These are phyloP conservation scores for Drechmeria coniospora DNA, from an alignment of 2,329 filamentous ascomycete genomes.

Conservation along the genomic window DNA sequence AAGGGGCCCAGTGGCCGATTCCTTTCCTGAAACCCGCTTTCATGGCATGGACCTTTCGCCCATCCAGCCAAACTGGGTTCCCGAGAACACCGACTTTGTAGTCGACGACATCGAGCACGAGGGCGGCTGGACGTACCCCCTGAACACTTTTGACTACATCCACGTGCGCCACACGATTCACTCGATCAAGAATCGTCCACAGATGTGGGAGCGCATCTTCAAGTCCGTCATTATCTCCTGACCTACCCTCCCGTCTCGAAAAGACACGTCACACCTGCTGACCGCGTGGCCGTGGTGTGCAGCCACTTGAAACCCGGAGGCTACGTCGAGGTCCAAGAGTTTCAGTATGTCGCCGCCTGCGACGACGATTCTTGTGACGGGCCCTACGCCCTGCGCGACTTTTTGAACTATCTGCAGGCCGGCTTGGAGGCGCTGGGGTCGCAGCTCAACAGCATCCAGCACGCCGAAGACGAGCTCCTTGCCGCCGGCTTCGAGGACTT, in stretches of 20 bases:
- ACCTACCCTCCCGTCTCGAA: too few relatives aligned
- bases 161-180: constrained; percentile 18
- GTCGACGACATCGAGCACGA: constrained; percentile 48
- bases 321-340: constrained; percentile 33
- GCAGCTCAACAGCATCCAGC: constrained; percentile 24
- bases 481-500: constrained; percentile 27
- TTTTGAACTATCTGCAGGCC: constrained; percentile 22
- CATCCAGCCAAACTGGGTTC: constrained; percentile 42
- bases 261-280: too few relatives aligned
- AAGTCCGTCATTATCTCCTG: too few relatives aligned
- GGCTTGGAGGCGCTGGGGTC: constrained; percentile 26
- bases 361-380: constrained; percentile 29
- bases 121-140: constrained; percentile 22
- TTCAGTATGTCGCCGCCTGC: constrained; percentile 23
- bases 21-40: constrained; percentile 19
- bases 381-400: constrained; percentile 32
- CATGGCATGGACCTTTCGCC: constrained; percentile 41
- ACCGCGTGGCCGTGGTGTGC: too few relatives aligned
- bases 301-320: constrained; percentile 37
- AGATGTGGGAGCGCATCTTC: constrained; percentile 18
- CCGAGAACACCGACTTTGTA: constrained; percentile 47
- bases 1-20: too few relatives aligned
- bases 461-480: constrained; percentile 19
- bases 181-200: too few relatives aligned
- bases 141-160: constrained; percentile 23